Evolutionary conservation across 129 eudicot genomes (phyloP).

Genomic region (Silybum marianum): DNA sequence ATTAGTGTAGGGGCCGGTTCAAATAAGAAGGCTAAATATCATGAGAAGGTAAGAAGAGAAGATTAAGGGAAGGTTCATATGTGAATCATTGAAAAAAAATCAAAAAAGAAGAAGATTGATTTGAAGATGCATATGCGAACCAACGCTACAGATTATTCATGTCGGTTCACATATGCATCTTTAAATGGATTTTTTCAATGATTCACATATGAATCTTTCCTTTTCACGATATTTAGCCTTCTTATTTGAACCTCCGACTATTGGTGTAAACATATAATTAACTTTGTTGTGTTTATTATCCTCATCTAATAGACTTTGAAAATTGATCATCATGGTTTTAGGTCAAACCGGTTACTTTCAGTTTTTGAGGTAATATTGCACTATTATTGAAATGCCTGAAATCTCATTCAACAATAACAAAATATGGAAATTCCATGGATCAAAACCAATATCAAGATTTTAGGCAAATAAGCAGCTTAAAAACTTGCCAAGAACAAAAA

Average conservation of each 20-base stretch:
- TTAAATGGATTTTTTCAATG: not conserved
- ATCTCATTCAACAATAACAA: not conserved
- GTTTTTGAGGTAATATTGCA: not conserved
- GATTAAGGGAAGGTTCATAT: not conserved
- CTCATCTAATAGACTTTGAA: too few relatives aligned
- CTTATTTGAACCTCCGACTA: not conserved
- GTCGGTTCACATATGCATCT: not conserved
- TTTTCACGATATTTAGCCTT: not conserved
- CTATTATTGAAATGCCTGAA: not conserved
- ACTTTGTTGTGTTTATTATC: not conserved
- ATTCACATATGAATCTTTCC: not conserved
- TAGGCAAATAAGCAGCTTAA: not conserved
- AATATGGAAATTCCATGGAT: not conserved
- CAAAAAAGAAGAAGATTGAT: not conserved
- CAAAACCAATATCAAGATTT: not conserved
- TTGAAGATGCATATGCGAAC: not conserved
- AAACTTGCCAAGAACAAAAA: not conserved
- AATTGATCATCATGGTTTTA: too few relatives aligned
- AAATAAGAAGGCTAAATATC: not conserved
- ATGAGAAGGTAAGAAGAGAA: not conserved
- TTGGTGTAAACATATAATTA: not conserved
- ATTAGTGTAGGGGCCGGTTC: not conserved
- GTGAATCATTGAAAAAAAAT: not conserved
- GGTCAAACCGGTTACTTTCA: too few relatives aligned
- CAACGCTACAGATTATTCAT: not conserved